A percentile compares a stretch with the other conserved stretches of the same genome.
Evolutionary conservation across 1,284 basidiomycete genomes (phyloP).

Genomic region (Moniliophthora roreri): DNA sequence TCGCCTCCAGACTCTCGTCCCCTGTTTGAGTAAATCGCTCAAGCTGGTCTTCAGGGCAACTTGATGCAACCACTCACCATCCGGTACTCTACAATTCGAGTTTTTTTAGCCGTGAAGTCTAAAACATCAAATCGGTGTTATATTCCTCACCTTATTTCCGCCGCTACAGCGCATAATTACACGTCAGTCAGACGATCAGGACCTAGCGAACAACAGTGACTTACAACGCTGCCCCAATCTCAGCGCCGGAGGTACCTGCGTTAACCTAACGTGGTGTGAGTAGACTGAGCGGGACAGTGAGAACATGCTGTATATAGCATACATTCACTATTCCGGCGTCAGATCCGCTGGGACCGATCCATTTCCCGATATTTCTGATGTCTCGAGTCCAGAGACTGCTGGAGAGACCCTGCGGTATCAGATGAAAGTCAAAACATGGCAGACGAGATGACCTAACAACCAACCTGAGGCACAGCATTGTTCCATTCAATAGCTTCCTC

Average conservation of each 20-base stretch:
- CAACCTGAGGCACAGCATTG: conserved; percentile 83
- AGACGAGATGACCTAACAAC: conserved; percentile 12
- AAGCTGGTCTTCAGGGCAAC: conserved; percentile 4
- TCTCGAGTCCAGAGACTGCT: conserved; percentile 90
- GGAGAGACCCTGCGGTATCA: conserved; percentile 66
- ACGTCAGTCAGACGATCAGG: conserved; percentile 6
- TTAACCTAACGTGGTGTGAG: conserved; percentile 61
- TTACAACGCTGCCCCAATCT: conserved; percentile 59
- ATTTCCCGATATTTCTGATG: conserved; percentile 80
- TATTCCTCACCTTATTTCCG: conserved; percentile 76
- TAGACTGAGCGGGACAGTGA: conserved; percentile 10
- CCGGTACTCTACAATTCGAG: conserved; percentile 64
- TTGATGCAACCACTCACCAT: conserved; percentile 49
- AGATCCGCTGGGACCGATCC: conserved; percentile 87
- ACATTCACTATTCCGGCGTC: conserved; percentile 89
- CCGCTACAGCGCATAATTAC: conserved; percentile 63
- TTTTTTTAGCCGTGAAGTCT: conserved; percentile 4
- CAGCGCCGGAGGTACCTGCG: conserved; percentile 91
- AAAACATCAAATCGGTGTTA: background rate
- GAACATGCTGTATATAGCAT: conserved; percentile 16
- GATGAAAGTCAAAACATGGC: conserved; percentile 12
- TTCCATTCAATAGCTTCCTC: conserved; percentile 93
- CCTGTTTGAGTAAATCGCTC: conserved; percentile 44
- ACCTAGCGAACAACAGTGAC: conserved; percentile 4
- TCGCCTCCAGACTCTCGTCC: conserved; percentile 97